Percentiles rank a stretch among this genome's conserved stretches.
Conservation (phyloP, 805 yeast species). For the Pichia kluyveri region DNA sequence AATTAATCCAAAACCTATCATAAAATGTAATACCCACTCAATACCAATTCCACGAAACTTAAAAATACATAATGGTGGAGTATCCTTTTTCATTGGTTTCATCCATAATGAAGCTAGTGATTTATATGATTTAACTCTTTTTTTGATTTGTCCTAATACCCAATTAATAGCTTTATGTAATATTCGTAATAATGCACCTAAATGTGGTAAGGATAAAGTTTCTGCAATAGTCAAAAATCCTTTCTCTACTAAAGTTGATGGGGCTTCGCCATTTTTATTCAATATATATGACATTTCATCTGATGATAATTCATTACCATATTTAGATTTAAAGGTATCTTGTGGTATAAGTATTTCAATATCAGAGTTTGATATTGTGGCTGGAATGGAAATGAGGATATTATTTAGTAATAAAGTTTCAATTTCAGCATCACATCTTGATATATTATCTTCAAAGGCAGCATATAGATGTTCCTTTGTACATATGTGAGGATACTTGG, state of each 20-base stretch:
- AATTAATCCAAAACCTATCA: constrained; percentile 3
- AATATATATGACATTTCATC: not conserved
- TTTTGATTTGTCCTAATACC: not conserved
- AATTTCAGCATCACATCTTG: not conserved
- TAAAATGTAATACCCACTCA: constrained; percentile 4
- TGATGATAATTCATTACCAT: not conserved
- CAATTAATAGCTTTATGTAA: not conserved
- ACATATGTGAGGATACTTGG: not conserved
- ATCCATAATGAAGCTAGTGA: not conserved
- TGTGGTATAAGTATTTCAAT: not conserved
- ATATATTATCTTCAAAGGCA: not conserved
- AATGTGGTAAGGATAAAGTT: constrained; percentile 4
- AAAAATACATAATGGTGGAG: not conserved
- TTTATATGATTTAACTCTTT: not conserved
- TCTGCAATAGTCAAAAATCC: not conserved
- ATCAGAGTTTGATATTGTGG: not conserved
- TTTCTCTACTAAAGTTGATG: not conserved
- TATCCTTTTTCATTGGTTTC: not conserved
- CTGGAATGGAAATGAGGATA: not conserved
- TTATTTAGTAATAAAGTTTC: not conserved
- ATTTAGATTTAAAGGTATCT: not conserved
- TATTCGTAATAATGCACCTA: constrained; percentile 6
- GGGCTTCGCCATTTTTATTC: not conserved
- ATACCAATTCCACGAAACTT: constrained; percentile 6
- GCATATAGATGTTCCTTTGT: not conserved